Conservation (phyloP, 1,284 basidiomycete species). For the Tremellales sp. region DNA sequence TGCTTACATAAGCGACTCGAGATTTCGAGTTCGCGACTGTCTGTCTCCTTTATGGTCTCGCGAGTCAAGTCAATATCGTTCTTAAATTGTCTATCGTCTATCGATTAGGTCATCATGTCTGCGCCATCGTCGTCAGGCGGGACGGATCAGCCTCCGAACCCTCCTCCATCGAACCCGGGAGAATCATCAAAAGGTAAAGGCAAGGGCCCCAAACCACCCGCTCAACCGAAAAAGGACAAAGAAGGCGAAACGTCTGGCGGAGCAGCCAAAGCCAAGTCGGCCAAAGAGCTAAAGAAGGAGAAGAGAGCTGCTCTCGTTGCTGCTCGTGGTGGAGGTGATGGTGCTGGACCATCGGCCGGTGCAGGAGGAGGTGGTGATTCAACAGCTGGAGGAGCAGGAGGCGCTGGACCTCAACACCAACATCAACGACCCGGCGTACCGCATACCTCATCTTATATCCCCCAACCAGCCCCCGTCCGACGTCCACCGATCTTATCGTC, state of each 20-base stretch:
- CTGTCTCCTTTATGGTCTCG: too few relatives aligned
- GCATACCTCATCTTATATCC: neutral
- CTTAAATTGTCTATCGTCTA: too few relatives aligned
- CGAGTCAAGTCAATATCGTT: too few relatives aligned
- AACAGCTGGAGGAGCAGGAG: neutral
- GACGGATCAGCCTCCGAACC: neutral
- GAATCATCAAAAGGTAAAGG: neutral
- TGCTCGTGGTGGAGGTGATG: constrained; percentile 20
- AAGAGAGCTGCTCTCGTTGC: constrained; percentile 47
- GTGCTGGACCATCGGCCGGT: neutral
- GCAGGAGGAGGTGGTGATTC: neutral
- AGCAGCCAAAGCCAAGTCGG: neutral
- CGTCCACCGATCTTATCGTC: constrained; percentile 14
- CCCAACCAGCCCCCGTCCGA: constrained; percentile 16
- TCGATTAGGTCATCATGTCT: neutral
- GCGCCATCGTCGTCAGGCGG: neutral
- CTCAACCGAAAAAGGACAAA: neutral
- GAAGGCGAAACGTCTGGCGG: neutral
- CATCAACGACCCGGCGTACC: neutral
- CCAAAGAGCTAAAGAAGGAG: constrained; percentile 46
- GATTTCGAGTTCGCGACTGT: too few relatives aligned
- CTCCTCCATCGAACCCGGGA: neutral
- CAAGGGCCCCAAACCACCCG: neutral
- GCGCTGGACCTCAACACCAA: neutral
- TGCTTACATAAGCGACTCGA: too few relatives aligned